Percentiles rank a stretch among this genome's conserved stretches.
Evolutionary conservation across 371 early-diverging fungal genomes (phyloP).

Genomic region (Fennellomyces sp.): DNA sequence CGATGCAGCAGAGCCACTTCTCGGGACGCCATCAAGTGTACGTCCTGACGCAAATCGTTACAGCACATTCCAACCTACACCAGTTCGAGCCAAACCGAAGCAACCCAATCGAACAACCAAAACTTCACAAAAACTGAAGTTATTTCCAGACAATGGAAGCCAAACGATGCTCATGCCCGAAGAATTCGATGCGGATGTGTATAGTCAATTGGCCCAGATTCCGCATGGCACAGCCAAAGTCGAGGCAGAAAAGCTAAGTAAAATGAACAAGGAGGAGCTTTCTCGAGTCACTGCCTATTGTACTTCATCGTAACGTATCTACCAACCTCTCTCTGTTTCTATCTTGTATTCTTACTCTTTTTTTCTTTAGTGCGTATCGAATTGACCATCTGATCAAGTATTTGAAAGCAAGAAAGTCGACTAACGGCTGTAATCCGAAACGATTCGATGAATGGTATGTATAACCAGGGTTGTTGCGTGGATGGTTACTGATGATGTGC

Average conservation of each 20-base stretch:
- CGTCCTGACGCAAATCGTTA: slow-evolving; percentile 1
- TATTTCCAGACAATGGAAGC: slow-evolving; percentile 87
- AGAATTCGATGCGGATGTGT: slow-evolving; percentile 37
- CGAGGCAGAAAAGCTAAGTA: slow-evolving; percentile 51
- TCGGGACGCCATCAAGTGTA: too few species aligned
- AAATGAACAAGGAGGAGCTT: slow-evolving; percentile 46
- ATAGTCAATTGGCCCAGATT: slow-evolving; percentile 50
- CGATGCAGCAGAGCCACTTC: too few species aligned
- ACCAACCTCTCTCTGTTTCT: not conserved
- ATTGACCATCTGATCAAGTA: slow-evolving; percentile 62
- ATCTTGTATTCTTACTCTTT: not conserved
- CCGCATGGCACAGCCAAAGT: slow-evolving; percentile 45
- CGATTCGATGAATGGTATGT: slow-evolving; percentile 58
- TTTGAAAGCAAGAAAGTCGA: slow-evolving; percentile 43
- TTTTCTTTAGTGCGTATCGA: slow-evolving; percentile 53
- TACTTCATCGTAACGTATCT: slow-evolving; percentile 63
- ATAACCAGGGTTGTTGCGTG: too few species aligned
- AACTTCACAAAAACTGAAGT: slow-evolving; percentile 88
- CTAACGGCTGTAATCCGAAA: slow-evolving; percentile 46
- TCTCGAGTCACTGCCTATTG: slow-evolving; percentile 91
- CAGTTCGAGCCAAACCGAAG: slow-evolving; percentile 32
- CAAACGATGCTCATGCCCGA: slow-evolving; percentile 19
- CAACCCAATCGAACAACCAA: slow-evolving; percentile 86
- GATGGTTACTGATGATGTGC: not conserved
- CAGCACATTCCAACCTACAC: slow-evolving; percentile 13